These are phyloP conservation scores for Hammondia hammondi DNA, from an alignment of 169 alveolate genomes.

Conservation along the genomic window DNA sequence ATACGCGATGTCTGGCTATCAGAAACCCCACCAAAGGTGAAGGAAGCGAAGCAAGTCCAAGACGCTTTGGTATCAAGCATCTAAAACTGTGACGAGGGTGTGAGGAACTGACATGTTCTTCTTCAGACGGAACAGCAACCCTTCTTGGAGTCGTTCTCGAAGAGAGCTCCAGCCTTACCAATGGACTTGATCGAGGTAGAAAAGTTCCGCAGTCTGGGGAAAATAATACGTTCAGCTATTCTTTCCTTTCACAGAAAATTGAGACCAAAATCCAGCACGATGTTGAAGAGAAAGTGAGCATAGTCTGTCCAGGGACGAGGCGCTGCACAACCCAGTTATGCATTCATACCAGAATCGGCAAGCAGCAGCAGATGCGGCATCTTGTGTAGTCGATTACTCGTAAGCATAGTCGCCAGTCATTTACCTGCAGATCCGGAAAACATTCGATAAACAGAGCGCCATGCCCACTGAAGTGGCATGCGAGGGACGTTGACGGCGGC, in stretches of 20 bases:
- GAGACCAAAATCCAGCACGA: slow-evolving; percentile 39
- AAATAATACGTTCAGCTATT: neutral
- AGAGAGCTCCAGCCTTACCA: neutral
- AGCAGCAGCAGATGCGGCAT: slow-evolving; percentile 35
- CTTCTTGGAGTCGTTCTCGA: neutral
- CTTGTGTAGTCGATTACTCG: slow-evolving; percentile 55
- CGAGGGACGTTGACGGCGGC: neutral
- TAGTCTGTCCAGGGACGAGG: neutral
- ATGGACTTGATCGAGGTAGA: neutral
- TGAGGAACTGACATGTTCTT: neutral
- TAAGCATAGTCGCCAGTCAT: neutral
- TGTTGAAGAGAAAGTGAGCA: neutral
- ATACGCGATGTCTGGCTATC: neutral
- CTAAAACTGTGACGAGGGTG: neutral
- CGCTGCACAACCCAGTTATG: neutral
- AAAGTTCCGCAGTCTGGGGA: neutral
- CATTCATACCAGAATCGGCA: neutral
- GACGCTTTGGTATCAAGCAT: neutral
- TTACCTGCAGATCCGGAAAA: neutral
- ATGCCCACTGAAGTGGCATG: slow-evolving; percentile 43
- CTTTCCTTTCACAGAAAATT: neutral
- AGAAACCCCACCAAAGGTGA: slow-evolving; percentile 13
- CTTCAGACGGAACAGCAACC: slow-evolving; percentile 9
- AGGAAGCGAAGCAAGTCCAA: neutral
- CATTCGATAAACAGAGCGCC: slow-evolving; percentile 31